These are phyloP conservation scores for Globisporangium camurandrum DNA, from an alignment of 352 stramenopile genomes.

Conservation along the genomic window DNA sequence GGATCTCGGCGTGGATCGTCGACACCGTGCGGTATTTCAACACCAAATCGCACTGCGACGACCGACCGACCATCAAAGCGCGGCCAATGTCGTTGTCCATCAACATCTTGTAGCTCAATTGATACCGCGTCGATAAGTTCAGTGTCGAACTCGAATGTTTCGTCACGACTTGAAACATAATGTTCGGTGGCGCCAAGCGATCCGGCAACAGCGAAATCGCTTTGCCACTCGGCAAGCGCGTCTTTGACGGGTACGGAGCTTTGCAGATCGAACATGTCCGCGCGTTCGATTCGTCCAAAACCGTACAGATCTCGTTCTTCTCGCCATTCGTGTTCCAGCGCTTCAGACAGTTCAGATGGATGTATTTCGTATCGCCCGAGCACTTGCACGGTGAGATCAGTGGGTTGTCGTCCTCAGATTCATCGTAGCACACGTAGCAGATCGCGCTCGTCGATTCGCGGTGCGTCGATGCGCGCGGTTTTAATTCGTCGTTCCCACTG, in stretches of 20 bases:
- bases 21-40: conserved; percentile 94
- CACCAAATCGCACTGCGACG: conserved; percentile 91
- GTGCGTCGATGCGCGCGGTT: conserved; percentile 58
- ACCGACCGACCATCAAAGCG: conserved; percentile 89
- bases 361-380: conserved; percentile 93
- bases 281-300: conserved; percentile 77
- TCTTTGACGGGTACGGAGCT: conserved; percentile 76
- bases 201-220: conserved; percentile 72
- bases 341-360: conserved; percentile 93
- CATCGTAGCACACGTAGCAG: conserved; percentile 86
- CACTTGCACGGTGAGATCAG: conserved; percentile 94
- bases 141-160: conserved; percentile 82
- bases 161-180: conserved; percentile 86
- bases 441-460: conserved; percentile 74
- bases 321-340: conserved; percentile 92
- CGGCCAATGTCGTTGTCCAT: conserved; percentile 89
- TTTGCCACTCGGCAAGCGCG: conserved; percentile 59
- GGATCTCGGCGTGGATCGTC: conserved; percentile 91
- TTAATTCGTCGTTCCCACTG: conserved; percentile 79
- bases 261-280: conserved; percentile 86
- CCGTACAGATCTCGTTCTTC: conserved; percentile 86
- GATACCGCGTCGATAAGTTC: conserved; percentile 80
- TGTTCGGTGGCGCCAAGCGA: conserved; percentile 62
- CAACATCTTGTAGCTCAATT: conserved; percentile 88
- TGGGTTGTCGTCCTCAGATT: conserved; percentile 84